These are phyloP conservation scores for Priceomyces fermenticarens DNA, from an alignment of 805 yeast species.

Conservation along the genomic window DNA sequence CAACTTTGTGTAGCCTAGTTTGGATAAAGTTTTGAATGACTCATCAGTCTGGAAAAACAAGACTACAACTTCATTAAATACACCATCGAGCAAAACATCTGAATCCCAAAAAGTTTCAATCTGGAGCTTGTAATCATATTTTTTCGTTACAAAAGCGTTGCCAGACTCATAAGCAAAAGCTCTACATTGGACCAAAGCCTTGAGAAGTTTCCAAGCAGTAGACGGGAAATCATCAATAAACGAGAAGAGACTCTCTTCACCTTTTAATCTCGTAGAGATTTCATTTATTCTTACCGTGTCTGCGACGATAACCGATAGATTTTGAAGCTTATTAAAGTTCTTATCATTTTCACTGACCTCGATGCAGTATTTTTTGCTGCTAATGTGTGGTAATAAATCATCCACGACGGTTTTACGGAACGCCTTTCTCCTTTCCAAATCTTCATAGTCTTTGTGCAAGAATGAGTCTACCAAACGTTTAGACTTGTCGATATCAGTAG, in stretches of 20 bases:
- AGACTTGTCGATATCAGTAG: constrained; percentile 26
- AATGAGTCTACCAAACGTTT: constrained; percentile 19
- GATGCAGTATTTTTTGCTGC: constrained; percentile 8
- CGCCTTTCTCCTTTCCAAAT: constrained; percentile 5
- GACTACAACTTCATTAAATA: constrained; percentile 36
- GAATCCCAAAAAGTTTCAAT: constrained; percentile 25
- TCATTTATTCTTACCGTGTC: constrained; percentile 58
- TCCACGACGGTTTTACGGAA: constrained; percentile 12
- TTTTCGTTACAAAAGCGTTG: constrained; percentile 8
- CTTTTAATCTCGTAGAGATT: constrained; percentile 53
- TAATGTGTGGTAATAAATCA: constrained; percentile 12
- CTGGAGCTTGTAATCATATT: constrained; percentile 10
- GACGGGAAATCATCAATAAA: constrained; percentile 26
- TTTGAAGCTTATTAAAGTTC: constrained; percentile 16
- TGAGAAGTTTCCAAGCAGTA: constrained; percentile 29
- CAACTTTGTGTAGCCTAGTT: constrained; percentile 27
- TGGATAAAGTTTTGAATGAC: constrained; percentile 35
- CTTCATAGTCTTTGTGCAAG: constrained; percentile 22
- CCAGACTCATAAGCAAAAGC: constrained; percentile 17
- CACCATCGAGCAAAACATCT: constrained; percentile 23
- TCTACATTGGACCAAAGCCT: constrained; percentile 43
- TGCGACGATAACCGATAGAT: constrained; percentile 32
- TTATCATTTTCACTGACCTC: constrained; percentile 11
- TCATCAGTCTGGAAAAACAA: constrained; percentile 45
- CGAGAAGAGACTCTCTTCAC: constrained; percentile 16